These are phyloP conservation scores for Xylariaceae sp. DNA, from an alignment of 2,329 filamentous ascomycete genomes.

Conservation along the genomic window DNA sequence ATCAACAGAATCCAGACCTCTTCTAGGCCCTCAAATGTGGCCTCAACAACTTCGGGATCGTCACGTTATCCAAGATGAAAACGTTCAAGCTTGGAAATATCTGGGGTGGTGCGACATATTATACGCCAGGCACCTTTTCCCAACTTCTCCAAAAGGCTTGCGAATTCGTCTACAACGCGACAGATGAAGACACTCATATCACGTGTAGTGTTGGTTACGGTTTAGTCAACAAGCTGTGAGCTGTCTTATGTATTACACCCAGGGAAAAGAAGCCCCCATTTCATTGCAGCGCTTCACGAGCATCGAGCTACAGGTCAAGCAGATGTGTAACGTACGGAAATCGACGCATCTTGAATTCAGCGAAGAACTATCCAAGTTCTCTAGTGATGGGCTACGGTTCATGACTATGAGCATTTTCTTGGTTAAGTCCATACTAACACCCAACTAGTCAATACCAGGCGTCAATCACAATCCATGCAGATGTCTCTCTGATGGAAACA, in stretches of 20 bases:
- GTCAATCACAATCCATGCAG: constrained; percentile 21
- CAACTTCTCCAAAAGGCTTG: constrained; percentile 23
- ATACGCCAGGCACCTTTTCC: constrained; percentile 27
- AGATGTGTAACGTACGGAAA: constrained; percentile 27
- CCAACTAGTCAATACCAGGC: constrained; percentile 24
- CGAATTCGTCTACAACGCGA: constrained; percentile 29
- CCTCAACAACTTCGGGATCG: constrained; percentile 31
- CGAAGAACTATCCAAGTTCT: constrained; percentile 26
- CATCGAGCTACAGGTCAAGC: constrained; percentile 28
- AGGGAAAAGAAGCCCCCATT: constrained; percentile 27
- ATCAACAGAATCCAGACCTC: constrained; percentile 27
- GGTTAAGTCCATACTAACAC: not conserved
- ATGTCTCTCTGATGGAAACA: constrained; percentile 23
- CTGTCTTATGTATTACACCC: constrained; percentile 32
- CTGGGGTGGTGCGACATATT: constrained; percentile 31
- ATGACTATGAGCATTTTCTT: not conserved
- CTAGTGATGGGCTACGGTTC: constrained; percentile 15
- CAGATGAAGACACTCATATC: constrained; percentile 27
- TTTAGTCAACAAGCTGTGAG: constrained; percentile 28
- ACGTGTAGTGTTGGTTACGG: constrained; percentile 27
- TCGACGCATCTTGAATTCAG: constrained; percentile 28
- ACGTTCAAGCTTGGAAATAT: constrained; percentile 17
- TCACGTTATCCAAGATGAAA: constrained; percentile 28
- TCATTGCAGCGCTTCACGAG: constrained; percentile 29
- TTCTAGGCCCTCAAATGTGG: constrained; percentile 31